Conservation (phyloP, 352 stramenopile species). For the Halophytophthora polymorphica region DNA sequence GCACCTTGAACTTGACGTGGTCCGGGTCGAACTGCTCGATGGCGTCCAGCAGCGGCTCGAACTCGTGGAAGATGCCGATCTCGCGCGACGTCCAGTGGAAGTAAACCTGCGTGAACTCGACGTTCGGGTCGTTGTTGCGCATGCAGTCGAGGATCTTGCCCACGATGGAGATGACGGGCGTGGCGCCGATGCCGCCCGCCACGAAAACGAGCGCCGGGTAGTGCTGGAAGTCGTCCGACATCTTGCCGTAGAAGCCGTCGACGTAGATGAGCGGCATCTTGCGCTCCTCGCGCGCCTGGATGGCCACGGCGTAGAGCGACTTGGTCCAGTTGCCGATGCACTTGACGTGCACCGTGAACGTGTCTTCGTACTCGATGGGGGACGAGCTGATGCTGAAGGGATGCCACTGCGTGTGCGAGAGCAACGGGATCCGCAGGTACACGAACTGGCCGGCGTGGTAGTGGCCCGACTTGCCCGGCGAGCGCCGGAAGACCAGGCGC, state of each 20-base stretch:
- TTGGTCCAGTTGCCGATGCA: conserved; percentile 75
- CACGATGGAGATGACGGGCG: conserved; percentile 86
- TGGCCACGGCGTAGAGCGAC: conserved; percentile 67
- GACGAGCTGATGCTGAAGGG: conserved; percentile 86
- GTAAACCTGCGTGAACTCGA: conserved; percentile 72
- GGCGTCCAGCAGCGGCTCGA: conserved; percentile 73
- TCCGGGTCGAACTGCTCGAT: conserved; percentile 76
- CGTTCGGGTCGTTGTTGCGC: conserved; percentile 72
- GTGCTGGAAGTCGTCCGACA: conserved; percentile 81
- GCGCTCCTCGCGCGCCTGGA: conserved; percentile 70
- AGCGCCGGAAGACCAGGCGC: conserved; percentile 74
- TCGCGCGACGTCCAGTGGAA: conserved; percentile 85
- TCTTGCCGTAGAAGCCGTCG: conserved; percentile 81
- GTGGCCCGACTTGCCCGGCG: conserved; percentile 66
- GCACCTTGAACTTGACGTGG: conserved; percentile 61
- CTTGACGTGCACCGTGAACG: conserved; percentile 83
- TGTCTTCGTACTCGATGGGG: conserved; percentile 81
- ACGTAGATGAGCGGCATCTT: conserved; percentile 84
- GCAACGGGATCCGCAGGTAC: conserved; percentile 67
- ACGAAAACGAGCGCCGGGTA: conserved; percentile 79
- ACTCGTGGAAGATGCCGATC: conserved; percentile 84
- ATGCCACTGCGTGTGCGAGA: conserved; percentile 79
- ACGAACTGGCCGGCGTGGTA: conserved; percentile 84
- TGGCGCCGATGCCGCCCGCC: conserved; percentile 85
- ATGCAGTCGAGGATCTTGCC: conserved; percentile 83